phyloP scores from a whole-genome alignment of 148 eudicot species.

The Vaccinium vitisidaea region DNA sequence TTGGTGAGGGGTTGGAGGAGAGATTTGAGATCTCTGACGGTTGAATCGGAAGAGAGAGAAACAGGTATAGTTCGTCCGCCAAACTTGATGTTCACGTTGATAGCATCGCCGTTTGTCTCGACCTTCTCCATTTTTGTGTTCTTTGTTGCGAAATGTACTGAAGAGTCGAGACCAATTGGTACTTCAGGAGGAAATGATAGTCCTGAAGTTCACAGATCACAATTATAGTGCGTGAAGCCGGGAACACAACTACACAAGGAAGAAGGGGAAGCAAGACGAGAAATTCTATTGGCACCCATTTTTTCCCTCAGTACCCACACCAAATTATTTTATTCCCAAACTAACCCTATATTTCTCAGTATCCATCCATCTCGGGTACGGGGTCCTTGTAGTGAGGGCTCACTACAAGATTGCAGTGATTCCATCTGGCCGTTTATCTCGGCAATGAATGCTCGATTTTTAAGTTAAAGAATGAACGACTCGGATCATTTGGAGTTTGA shows the following conservation, averaged over 20 bases:
- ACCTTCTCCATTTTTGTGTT: conserved; percentile 19
- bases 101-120: conserved; percentile 15
- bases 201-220: not conserved
- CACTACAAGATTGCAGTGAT: too few relatives aligned
- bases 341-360: too few relatives aligned
- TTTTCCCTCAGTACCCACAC: too few relatives aligned
- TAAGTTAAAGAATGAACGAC: too few relatives aligned
- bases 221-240: not conserved
- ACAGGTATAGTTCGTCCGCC: conserved; percentile 58
- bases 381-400: too few relatives aligned
- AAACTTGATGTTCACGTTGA: conserved; percentile 66
- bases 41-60: conserved; percentile 30
- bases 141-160: not conserved
- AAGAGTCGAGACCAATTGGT: not conserved
- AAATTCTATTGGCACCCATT: too few relatives aligned
- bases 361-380: too few relatives aligned
- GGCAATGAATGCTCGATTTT: too few relatives aligned
- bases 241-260: not conserved
- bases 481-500: too few relatives aligned
- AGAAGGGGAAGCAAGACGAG: not conserved
- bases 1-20: conserved; percentile 72
- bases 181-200: not conserved
- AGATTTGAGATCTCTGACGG: conserved; percentile 60
- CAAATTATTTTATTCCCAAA: too few relatives aligned
- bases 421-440: too few relatives aligned